Evolutionary conservation across 805 yeast species (phyloP).

Genomic region (Yamadazyma akitaensis): DNA sequence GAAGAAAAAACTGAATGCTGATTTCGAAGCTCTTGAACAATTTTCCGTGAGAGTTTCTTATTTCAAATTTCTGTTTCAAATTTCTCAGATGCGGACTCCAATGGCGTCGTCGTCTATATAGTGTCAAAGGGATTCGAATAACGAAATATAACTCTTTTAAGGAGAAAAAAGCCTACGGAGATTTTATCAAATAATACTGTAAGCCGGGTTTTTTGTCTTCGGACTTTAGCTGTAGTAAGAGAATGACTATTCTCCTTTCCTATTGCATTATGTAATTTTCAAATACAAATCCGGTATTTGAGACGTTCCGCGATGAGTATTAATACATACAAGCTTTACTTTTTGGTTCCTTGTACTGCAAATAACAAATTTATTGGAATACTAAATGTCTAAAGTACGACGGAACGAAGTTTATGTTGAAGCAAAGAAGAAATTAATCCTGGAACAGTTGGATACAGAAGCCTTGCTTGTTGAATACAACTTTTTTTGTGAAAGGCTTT

Average conservation of each 20-base stretch:
- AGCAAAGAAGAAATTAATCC: not conserved
- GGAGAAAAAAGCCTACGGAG: too few relatives aligned
- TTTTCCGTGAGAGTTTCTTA: not conserved
- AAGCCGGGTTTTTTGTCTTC: too few relatives aligned
- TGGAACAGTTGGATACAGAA: not conserved
- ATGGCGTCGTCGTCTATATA: not conserved
- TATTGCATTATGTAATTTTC: too few relatives aligned
- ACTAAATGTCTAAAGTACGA: slow-evolving; percentile 1
- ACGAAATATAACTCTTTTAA: too few relatives aligned
- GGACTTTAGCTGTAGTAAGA: too few relatives aligned
- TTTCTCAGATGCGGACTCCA: not conserved
- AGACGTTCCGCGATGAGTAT: slow-evolving; percentile 1
- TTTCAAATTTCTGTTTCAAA: not conserved
- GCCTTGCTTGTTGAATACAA: not conserved
- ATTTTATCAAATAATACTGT: too few relatives aligned
- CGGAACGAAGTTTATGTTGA: not conserved
- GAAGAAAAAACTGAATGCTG: not conserved
- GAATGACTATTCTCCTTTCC: too few relatives aligned
- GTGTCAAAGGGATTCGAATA: too few relatives aligned
- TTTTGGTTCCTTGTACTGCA: not conserved
- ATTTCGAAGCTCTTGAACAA: not conserved
- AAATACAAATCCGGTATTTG: too few relatives aligned
- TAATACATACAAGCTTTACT: not conserved
- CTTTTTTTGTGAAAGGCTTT: not conserved
- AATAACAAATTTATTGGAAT: not conserved